Base-by-base conservation (phyloP, 1,284 basidiomycete species). In the Lignosus rhinocerotis region DNA sequence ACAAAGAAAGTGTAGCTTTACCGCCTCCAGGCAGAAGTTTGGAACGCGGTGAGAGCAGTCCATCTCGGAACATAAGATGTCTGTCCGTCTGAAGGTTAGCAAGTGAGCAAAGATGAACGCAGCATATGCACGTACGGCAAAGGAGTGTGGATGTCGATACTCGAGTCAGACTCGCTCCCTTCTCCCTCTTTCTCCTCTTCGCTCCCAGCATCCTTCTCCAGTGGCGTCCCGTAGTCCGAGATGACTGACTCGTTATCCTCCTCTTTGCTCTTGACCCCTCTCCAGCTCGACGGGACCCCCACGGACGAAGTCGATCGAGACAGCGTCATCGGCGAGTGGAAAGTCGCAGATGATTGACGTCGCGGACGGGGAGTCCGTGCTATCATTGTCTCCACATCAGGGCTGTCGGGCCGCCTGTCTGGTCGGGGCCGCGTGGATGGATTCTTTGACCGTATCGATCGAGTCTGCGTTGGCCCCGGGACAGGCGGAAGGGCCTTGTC, bases 91-190 rank as follows among this genome's bases (percentile, higher is more conserved):
- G 1, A 6, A 21, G 38, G 25, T 25, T 25, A 25, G 53, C 43
- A 8, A 41, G 43, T 2, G 21, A 39, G n/a, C 19, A 38, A 39
- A 12, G 30, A 42, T 33, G 32, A 42, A 7, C 32, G 6, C 14
- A 41, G 41, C 55, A 53, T 31, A 33, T 41, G 58, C 9, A 85
- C 89, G 73, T 67, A 90, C 87, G 90, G 88, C 8, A 92, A 69
- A 0, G 90, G 88, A 1, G 90, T 92, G 65, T 90, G 87, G 34
- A 92, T 68, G 73, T 92, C 90, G 53, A 92, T 72, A 69, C 87
- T 88, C 14, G 88, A 90, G 70, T 89, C 88, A 14, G 80, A 82
- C 51, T 76, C 82, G 49, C 76, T 81, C 6, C 73, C 75, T 14
- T 70, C 77, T 14, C 78, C 78, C 50, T 72, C 55, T 55, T 72